Percentiles rank a stretch among this genome's conserved stretches.
Conservation (phyloP, 805 yeast genomes). For the Zygosaccharomyces siamensis region DNA sequence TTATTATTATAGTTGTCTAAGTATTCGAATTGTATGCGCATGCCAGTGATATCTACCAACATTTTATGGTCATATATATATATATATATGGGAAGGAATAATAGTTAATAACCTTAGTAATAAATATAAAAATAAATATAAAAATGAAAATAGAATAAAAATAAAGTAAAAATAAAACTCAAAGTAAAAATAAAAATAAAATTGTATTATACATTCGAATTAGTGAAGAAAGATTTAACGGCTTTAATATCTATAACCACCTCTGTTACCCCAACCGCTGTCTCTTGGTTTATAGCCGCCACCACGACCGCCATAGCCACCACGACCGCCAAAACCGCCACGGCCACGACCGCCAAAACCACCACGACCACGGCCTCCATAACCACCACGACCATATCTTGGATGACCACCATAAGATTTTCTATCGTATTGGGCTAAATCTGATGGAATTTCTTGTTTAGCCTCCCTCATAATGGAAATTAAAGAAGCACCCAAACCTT, state of each 20-base stretch:
- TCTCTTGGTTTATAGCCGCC: slow-evolving; percentile 11
- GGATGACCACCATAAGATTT: slow-evolving; percentile 66
- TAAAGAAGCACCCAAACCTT: slow-evolving; percentile 84
- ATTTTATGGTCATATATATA: neutral
- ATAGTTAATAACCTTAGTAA: neutral
- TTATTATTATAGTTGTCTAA: neutral
- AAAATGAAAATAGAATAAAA: too few species aligned
- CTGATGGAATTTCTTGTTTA: slow-evolving; percentile 81
- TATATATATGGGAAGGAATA: neutral
- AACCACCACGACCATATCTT: slow-evolving; percentile 53
- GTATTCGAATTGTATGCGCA: neutral
- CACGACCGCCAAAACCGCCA: slow-evolving; percentile 38
- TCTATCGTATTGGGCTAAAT: slow-evolving; percentile 68
- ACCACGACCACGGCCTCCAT: slow-evolving; percentile 45
- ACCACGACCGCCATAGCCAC: slow-evolving; percentile 39
- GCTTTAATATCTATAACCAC: slow-evolving; percentile 23
- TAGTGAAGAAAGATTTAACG: neutral
- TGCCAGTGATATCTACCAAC: neutral
- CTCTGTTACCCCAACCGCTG: slow-evolving; percentile 28
- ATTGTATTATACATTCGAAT: slow-evolving; percentile 1
- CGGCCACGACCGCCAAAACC: slow-evolving; percentile 43
- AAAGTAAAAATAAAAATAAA: neutral
- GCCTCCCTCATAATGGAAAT: slow-evolving; percentile 92
- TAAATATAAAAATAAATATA: neutral
- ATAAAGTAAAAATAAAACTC: too few species aligned